phyloP scores from a whole-genome alignment of 2,329 filamentous ascomycete genomes.

The Sarocladiaceae sp. region DNA sequence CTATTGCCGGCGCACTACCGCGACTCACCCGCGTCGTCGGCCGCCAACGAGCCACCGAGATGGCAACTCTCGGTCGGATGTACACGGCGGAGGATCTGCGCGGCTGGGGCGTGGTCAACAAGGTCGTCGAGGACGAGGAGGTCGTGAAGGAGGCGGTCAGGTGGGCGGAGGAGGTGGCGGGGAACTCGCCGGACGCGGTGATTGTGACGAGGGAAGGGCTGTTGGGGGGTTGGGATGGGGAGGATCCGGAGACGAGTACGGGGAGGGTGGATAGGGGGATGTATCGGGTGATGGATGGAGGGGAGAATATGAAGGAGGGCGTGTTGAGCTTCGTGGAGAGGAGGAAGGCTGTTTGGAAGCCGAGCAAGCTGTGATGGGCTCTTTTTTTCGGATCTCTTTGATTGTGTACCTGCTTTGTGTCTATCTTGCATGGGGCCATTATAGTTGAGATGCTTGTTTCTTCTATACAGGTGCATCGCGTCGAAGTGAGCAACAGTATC shows the following conservation, averaged over 20 bases:
- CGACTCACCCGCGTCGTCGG: constrained; percentile 61
- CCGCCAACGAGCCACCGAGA: constrained; percentile 62
- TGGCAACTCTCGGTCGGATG: constrained; percentile 58
- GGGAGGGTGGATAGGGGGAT: constrained; percentile 49
- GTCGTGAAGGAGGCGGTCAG: constrained; percentile 53
- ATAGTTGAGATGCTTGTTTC: too few relatives aligned
- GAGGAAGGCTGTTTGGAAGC: constrained; percentile 60
- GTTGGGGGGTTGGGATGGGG: constrained; percentile 64
- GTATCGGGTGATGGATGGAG: constrained; percentile 53
- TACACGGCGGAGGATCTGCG: constrained; percentile 54
- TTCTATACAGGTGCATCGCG: too few relatives aligned
- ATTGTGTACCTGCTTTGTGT: too few relatives aligned
- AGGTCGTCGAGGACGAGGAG: constrained; percentile 42
- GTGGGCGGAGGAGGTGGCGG: constrained; percentile 55
- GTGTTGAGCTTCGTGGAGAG: constrained; percentile 72
- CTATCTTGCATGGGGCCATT: too few relatives aligned
- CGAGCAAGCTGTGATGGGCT: constrained; percentile 56
- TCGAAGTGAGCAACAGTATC: too few relatives aligned
- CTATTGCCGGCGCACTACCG: constrained; percentile 64
- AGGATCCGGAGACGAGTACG: constrained; percentile 59
- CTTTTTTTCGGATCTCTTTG: too few relatives aligned
- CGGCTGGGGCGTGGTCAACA: constrained; percentile 65
- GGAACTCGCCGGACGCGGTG: constrained; percentile 67
- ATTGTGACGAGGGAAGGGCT: constrained; percentile 68
- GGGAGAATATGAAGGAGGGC: constrained; percentile 70